A percentile compares a stretch with the other conserved stretches of the same genome.
Evolutionary conservation across 495 filamentous ascomycete genomes (phyloP).

Genomic region (Penicillium riverlandense): DNA sequence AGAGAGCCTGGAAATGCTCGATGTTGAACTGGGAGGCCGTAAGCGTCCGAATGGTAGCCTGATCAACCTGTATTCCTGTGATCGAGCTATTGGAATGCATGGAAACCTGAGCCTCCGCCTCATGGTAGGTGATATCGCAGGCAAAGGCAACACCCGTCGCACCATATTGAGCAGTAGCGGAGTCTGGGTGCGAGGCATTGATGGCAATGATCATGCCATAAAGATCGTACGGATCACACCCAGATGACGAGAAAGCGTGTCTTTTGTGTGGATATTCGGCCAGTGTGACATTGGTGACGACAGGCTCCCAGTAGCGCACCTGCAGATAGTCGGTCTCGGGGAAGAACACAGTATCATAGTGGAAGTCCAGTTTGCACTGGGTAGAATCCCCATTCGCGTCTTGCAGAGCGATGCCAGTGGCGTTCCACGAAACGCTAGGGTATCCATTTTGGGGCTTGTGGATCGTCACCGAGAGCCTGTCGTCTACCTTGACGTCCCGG

Average conservation of each 20-base stretch:
- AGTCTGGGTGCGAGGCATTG: slow-evolving; percentile 18
- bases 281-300: slow-evolving; percentile 6
- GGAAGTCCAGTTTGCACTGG: slow-evolving; percentile 25
- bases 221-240: slow-evolving; percentile 29
- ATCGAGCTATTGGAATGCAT: slow-evolving; percentile 40
- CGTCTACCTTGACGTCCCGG: slow-evolving; percentile 12
- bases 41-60: slow-evolving; percentile 11
- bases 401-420: slow-evolving; percentile 16
- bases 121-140: slow-evolving; percentile 27
- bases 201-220: slow-evolving; percentile 32
- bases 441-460: slow-evolving; percentile 9
- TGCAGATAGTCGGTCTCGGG: slow-evolving; percentile 27
- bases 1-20: slow-evolving; percentile 26
- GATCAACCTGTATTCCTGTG: slow-evolving; percentile 15
- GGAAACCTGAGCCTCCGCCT: slow-evolving; percentile 21
- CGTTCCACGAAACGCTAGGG: slow-evolving; percentile 24
- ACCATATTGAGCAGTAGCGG: slow-evolving; percentile 8
- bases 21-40: slow-evolving; percentile 25
- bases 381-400: slow-evolving; percentile 8
- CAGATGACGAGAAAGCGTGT: slow-evolving; percentile 21
- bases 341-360: slow-evolving; percentile 28
- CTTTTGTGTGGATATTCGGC: slow-evolving; percentile 6
- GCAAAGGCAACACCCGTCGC: slow-evolving; percentile 28
- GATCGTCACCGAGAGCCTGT: slow-evolving; percentile 16
- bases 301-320: slow-evolving; percentile 36